Base-by-base conservation (phyloP, 2,329 filamentous ascomycete genomes). In the Cucurbitaria berberidis region DNA sequence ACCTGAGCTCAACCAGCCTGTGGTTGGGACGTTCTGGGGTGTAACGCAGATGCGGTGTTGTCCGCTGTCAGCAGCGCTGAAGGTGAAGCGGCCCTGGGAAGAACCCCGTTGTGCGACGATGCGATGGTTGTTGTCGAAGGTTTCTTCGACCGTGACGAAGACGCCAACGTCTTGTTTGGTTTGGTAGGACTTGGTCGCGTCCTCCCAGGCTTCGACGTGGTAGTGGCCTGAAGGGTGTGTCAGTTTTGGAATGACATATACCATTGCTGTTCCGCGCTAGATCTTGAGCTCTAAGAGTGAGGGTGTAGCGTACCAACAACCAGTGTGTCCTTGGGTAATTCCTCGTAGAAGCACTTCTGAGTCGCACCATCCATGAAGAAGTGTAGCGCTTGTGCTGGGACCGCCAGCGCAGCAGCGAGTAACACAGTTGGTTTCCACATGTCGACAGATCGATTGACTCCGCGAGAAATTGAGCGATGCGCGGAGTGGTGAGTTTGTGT, bases 341-440 rank as follows among this genome's bases (percentile, higher is more conserved):
- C 93, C 81, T 99, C 95, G 80, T 90, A 96, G 86, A 99, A 99
- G 80, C 95, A 99, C 80, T 96, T 97, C 64, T 91, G 89, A 62
- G 85, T 81, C 44, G 85, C 84, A 69, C 89, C 90, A 75, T 98
- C 92, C 76, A 98, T 88, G 82, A 90, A 98, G 83, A 99, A 96
- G 86, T 96, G 93, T 53, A 99, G 85, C 51, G 93, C 92, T 74
- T 92, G 89, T 58, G 89, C 86, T 55, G 87, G 86, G 30, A 82
- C 72, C 41, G 84, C 74, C 55, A 82, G 72, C 64, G 78, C 77
- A 76, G 93, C 81, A 57, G 88, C 82, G 70, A 91, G 81, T 63
- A 91, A 77, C 54, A 89, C 78, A 57, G 90, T 79, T 36, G 68
- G 61, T 48, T 58, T 70, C 72, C 72, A 74, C 72, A 74, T 74